These are phyloP conservation scores for Cystofilobasidium macerans DNA, from an alignment of 768 basidiomycete species.

Conservation along the genomic window DNA sequence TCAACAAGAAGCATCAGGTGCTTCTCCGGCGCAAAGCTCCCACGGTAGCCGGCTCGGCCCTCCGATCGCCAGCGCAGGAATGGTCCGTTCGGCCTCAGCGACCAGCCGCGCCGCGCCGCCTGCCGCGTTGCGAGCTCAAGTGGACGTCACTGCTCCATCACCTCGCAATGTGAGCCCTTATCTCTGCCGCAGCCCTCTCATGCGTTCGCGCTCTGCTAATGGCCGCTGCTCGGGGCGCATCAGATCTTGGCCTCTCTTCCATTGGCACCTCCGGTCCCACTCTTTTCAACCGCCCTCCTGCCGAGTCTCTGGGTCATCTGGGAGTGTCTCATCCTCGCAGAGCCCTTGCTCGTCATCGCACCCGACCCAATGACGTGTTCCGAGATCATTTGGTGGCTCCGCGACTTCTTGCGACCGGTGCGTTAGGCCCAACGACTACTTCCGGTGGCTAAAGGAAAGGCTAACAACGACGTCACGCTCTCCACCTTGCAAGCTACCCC, in stretches of 20 bases:
- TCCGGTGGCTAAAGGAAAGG: background rate
- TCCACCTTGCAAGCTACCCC: constrained; percentile 57
- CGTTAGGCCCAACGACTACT: constrained; percentile 28
- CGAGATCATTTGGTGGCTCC: constrained; percentile 82
- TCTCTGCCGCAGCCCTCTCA: background rate
- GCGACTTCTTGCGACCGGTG: constrained; percentile 75
- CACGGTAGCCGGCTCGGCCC: too few relatives aligned
- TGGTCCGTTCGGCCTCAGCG: background rate
- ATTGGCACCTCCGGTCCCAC: constrained; percentile 8
- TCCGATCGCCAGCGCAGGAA: background rate
- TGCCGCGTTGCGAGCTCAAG: background rate
- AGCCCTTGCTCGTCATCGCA: constrained; percentile 72
- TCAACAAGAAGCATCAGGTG: too few relatives aligned
- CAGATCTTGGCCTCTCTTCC: constrained; percentile 26
- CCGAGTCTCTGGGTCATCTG: constrained; percentile 43
- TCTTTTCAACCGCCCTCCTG: constrained; percentile 13
- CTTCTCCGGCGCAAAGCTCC: too few relatives aligned
- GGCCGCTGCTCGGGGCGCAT: too few relatives aligned
- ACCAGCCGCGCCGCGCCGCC: background rate
- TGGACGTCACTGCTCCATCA: background rate
- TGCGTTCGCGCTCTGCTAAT: background rate
- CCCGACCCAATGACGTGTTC: constrained; percentile 64
- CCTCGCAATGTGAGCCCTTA: background rate
- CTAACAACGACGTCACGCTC: background rate
- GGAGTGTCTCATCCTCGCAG: constrained; percentile 85